Conservation (phyloP, 257 asterid species). For the Ophiorrhiza pumila region DNA sequence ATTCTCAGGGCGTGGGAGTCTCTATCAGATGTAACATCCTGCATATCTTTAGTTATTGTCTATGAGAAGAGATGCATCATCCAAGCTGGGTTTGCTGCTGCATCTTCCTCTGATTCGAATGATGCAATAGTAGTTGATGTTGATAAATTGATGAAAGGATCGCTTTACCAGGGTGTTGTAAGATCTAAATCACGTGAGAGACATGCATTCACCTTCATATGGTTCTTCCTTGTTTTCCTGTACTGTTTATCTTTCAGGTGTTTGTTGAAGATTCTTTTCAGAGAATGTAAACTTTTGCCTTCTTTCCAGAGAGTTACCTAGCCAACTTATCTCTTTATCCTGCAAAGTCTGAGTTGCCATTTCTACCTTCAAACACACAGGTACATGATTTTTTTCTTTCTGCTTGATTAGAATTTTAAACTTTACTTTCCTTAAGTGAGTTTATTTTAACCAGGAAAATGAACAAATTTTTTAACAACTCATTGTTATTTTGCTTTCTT, state of each 20-base stretch:
- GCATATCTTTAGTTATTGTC: constrained; percentile 72
- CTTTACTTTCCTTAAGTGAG: no score
- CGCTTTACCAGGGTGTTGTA: constrained; percentile 57
- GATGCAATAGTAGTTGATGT: constrained; percentile 56
- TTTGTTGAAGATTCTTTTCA: constrained; percentile 15
- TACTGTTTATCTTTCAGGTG: constrained; percentile 7
- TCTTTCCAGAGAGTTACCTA: constrained; percentile 79
- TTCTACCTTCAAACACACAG: constrained; percentile 91
- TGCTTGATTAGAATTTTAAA: not conserved
- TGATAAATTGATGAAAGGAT: constrained; percentile 59
- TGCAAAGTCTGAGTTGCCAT: constrained; percentile 86
- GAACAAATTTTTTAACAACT: not conserved
- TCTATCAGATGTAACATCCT: constrained; percentile 73
- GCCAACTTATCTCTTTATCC: constrained; percentile 96
- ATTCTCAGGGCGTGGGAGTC: constrained; percentile 89
- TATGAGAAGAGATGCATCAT: constrained; percentile 70
- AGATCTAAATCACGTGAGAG: constrained; percentile 85
- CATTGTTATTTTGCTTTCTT: not conserved
- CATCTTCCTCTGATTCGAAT: constrained; percentile 35
- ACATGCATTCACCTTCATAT: constrained; percentile 3
- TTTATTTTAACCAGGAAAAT: not conserved
- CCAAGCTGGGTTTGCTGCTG: constrained; percentile 74
- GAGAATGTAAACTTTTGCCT: constrained; percentile 20
- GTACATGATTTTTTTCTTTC: constrained; percentile 27
- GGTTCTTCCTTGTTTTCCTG: constrained; percentile 19